These are phyloP conservation scores for Sparassis latifolia DNA, from an alignment of 1,284 basidiomycete genomes.

Conservation along the genomic window DNA sequence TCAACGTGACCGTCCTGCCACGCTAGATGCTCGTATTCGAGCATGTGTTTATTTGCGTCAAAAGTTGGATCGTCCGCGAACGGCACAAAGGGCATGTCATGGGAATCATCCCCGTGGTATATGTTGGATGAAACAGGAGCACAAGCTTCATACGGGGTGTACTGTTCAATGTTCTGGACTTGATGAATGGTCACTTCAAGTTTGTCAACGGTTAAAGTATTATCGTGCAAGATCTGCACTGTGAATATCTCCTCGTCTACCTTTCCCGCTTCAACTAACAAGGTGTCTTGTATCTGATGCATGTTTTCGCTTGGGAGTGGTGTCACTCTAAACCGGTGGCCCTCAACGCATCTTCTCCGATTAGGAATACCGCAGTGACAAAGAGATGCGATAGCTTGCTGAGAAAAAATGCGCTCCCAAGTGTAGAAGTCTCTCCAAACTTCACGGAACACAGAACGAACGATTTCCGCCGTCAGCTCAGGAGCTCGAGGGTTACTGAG, in stretches of 20 bases:
- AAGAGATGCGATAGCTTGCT: conserved; percentile 1
- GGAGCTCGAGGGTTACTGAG: background rate
- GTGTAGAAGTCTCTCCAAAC: conserved; percentile 9
- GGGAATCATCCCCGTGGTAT: conserved; percentile 49
- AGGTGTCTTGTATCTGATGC: no score
- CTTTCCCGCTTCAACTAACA: no score
- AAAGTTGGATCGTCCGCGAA: conserved; percentile 50
- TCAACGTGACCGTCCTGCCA: conserved; percentile 40
- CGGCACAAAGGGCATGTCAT: conserved; percentile 51
- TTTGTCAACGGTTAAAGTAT: background rate
- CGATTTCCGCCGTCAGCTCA: background rate
- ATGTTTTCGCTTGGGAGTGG: no score
- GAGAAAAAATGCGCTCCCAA: conserved; percentile 8
- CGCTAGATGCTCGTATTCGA: conserved; percentile 36
- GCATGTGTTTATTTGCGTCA: conserved; percentile 29
- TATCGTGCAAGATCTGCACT: no score
- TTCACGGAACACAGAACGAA: conserved; percentile 2
- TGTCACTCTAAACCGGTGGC: no score
- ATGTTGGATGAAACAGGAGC: conserved; percentile 39
- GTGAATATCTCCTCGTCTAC: no score
- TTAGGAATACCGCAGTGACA: no score
- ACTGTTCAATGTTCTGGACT: background rate
- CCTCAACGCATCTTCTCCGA: no score
- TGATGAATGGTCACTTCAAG: background rate
- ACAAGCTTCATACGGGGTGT: conserved; percentile 40